Percentiles rank a stretch among this genome's conserved stretches.
phyloP scores from a whole-genome alignment of 768 basidiomycete genomes.

The Amanita jacksonii region DNA sequence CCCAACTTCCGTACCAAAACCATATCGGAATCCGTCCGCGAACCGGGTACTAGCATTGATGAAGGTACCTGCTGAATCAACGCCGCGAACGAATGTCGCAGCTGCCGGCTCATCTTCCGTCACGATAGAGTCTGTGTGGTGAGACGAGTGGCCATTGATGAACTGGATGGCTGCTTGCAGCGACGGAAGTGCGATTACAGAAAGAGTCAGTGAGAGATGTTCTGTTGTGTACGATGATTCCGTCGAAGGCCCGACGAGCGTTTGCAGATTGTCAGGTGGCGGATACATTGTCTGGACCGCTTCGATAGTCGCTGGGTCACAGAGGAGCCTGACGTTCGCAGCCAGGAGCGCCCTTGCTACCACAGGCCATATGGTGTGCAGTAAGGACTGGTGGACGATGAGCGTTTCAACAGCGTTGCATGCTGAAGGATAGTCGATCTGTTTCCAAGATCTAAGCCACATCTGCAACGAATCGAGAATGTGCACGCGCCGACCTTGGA shows the following conservation, averaged over 20 bases:
- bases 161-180: slow-evolving; percentile 69
- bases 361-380: slow-evolving; percentile 70
- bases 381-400: slow-evolving; percentile 66
- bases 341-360: slow-evolving; percentile 67
- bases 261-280: slow-evolving; percentile 28
- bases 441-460: slow-evolving; percentile 2
- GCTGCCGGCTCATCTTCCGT: slow-evolving; percentile 66
- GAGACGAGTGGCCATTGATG: slow-evolving; percentile 90
- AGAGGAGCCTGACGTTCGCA: slow-evolving; percentile 67
- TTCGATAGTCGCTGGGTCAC: slow-evolving; percentile 57
- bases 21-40: slow-evolving; percentile 93
- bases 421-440: slow-evolving; percentile 93
- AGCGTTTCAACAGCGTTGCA: slow-evolving; percentile 92
- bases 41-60: slow-evolving; percentile 95
- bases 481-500: slow-evolving; percentile 58
- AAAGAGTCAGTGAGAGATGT: slow-evolving; percentile 78
- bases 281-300: slow-evolving; percentile 35
- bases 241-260: slow-evolving; percentile 42
- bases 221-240: slow-evolving; percentile 76
- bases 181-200: slow-evolving; percentile 68
- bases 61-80: slow-evolving; percentile 89
- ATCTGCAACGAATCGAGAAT: neutral
- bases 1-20: slow-evolving; percentile 96
- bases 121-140: slow-evolving; percentile 91
- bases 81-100: slow-evolving; percentile 71